Base-by-base conservation (phyloP, 2,329 filamentous ascomycete species). In the Nannizzia gypsea region DNA sequence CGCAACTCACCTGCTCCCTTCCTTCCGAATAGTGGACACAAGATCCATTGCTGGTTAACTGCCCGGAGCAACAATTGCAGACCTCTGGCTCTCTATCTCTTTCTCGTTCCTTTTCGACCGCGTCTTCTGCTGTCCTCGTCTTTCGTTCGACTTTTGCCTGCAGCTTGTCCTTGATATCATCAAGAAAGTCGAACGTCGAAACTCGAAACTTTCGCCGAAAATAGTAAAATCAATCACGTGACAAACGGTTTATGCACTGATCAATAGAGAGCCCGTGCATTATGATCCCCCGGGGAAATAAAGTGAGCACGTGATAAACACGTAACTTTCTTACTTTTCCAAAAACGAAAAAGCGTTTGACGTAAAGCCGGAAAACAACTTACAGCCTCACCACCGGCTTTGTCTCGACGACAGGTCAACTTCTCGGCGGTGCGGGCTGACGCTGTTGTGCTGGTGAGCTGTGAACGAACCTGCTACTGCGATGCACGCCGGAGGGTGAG, bases 1-100 rank as follows among this genome's bases (percentile, higher is more conserved):
- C 26, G 13, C 55, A 13, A 34, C 73, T 67, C 71, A 87, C 67
- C 90, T 93, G 63, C 81, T 84, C 63, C 84, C 84, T 72, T 95
- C 92, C 76, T 99, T 97, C 69, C 91, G 89, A 63, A 99, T 87
- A 46, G 88, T 90, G 62, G 91, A 89, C 59, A 97, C 84, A 59
- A 99, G 83, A 81, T 99, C 93, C 93, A 99, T 96, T n/a, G 31
- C 31, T 36, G 31, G 60, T 26, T 74, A 56, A 50, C 26, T 61
- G 24, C 62, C 64, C 34, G 58, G 58, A n/a, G 8, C 26, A 31
- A 54, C 22, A n/a, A 3, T 31, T 5, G 20, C 5, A 6, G 4
- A 6, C 38, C n/a, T 42, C n/a, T n/a, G 15, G 36, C 3, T 54
- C 28, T 40, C 56, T 48, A 8, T n/a, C 58, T 56, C 13, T n/a